These are phyloP conservation scores for Plantago major DNA, from an alignment of 257 asterid genomes.

Conservation along the genomic window DNA sequence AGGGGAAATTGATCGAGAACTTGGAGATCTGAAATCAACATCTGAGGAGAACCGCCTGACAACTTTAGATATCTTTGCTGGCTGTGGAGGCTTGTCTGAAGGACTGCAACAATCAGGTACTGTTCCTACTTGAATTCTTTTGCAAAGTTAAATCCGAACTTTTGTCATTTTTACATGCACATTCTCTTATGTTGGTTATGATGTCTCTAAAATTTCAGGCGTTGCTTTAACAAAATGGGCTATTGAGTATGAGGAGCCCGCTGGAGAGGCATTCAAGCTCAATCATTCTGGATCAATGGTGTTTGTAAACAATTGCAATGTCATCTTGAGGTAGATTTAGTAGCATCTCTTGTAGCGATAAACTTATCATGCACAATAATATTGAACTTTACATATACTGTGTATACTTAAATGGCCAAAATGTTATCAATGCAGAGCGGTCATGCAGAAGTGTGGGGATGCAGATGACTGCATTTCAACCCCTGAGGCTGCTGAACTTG, in stretches of 20 bases:
- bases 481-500: constrained; percentile 82
- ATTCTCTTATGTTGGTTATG: constrained; percentile 11
- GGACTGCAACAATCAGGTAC: constrained; percentile 78
- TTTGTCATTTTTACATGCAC: neutral
- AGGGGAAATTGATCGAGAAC: constrained; percentile 51
- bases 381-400: constrained; percentile 5
- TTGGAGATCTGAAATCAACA: constrained; percentile 28
- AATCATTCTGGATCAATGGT: constrained; percentile 82
- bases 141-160: neutral
- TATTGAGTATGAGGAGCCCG: constrained; percentile 87
- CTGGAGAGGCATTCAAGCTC: constrained; percentile 89
- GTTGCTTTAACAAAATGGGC: constrained; percentile 82
- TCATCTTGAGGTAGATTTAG: constrained; percentile 63
- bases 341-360: neutral
- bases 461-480: constrained; percentile 82
- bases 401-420: neutral
- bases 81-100: constrained; percentile 95
- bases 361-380: neutral
- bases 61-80: constrained; percentile 91
- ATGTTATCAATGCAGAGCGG: constrained; percentile 53
- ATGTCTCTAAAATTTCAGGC: constrained; percentile 41
- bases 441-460: constrained; percentile 91
- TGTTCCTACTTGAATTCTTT: constrained; percentile 12
- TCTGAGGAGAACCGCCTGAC: constrained; percentile 40
- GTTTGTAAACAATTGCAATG: constrained; percentile 82